Percentiles rank a stretch among this genome's conserved stretches.
Evolutionary conservation across 2,329 filamentous ascomycete genomes (phyloP).

Genomic region (Salinomyces thailandicus): DNA sequence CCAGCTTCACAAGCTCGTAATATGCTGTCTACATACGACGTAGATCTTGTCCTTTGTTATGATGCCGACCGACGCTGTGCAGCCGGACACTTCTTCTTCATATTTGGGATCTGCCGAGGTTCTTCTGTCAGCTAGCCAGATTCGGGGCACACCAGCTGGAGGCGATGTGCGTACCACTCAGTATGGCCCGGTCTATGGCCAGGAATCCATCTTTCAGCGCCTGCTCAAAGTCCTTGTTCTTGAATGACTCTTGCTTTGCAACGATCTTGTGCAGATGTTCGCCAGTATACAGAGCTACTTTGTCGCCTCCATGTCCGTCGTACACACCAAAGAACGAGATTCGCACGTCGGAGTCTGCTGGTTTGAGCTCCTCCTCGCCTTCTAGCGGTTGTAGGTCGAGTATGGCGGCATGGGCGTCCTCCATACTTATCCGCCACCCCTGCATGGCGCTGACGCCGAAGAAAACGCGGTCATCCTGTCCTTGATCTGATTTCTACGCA

Average conservation of each 20-base stretch:
- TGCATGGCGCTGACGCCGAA: constrained; percentile 98
- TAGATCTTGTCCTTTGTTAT: constrained; percentile 88
- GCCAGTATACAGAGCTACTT: constrained; percentile 86
- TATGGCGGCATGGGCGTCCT: constrained; percentile 83
- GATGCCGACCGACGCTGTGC: constrained; percentile 85
- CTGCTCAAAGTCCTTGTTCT: constrained; percentile 83
- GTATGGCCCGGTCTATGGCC: constrained; percentile 87
- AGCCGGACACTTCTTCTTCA: constrained; percentile 95
- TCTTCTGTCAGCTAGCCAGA: constrained; percentile 17
- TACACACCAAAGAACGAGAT: constrained; percentile 97
- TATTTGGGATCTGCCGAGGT: constrained; percentile 71
- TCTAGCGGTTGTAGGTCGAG: constrained; percentile 68
- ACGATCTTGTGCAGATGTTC: constrained; percentile 91
- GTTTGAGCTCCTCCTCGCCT: constrained; percentile 39
- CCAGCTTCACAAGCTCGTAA: background rate
- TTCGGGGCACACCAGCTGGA: background rate
- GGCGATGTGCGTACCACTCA: constrained; percentile 61
- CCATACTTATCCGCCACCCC: constrained; percentile 99
- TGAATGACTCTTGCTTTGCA: constrained; percentile 88
- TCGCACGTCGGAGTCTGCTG: constrained; percentile 57
- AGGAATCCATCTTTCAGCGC: constrained; percentile 95
- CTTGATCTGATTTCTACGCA: constrained; percentile 68
- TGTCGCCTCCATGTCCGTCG: constrained; percentile 94
- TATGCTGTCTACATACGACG: constrained; percentile 56
- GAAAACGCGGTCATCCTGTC: constrained; percentile 83